Conservation (phyloP, 768 basidiomycete species). For the Trametes gibbosa region DNA sequence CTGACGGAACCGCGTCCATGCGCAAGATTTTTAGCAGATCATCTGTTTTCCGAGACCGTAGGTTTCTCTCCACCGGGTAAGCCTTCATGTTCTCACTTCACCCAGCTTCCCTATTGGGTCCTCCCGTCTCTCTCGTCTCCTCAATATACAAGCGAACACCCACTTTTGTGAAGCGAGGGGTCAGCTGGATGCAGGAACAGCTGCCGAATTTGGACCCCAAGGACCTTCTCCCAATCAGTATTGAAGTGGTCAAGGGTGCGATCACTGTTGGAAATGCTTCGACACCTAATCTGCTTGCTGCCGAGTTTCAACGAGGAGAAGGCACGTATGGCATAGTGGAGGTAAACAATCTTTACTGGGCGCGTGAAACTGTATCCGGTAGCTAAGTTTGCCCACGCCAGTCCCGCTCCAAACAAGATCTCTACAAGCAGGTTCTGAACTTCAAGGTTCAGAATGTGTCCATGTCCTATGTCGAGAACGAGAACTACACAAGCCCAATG, state of each 20-base stretch:
- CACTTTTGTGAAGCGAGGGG: conserved; percentile 36
- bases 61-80: not conserved
- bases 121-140: conserved; percentile 26
- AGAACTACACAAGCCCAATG: conserved; percentile 70
- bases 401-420: conserved; percentile 79
- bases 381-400: conserved; percentile 28
- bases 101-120: conserved; percentile 22
- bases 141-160: conserved; percentile 27
- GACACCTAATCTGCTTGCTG: conserved; percentile 77
- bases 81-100: not conserved
- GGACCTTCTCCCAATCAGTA: conserved; percentile 83
- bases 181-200: conserved; percentile 56
- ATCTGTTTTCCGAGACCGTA: conserved; percentile 27
- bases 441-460: conserved; percentile 67
- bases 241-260: conserved; percentile 75
- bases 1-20: conserved; percentile 19
- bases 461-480: conserved; percentile 71
- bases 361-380: not conserved
- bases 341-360: conserved; percentile 38
- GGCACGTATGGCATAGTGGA: conserved; percentile 80
- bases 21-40: conserved; percentile 31
- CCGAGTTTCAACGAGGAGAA: conserved; percentile 72
- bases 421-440: conserved; percentile 77
- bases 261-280: conserved; percentile 85
- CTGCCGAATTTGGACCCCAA: conserved; percentile 74